These are phyloP conservation scores for Cyclotella sp. DNA, from an alignment of 108 stramenopile species.

Conservation along the genomic window DNA sequence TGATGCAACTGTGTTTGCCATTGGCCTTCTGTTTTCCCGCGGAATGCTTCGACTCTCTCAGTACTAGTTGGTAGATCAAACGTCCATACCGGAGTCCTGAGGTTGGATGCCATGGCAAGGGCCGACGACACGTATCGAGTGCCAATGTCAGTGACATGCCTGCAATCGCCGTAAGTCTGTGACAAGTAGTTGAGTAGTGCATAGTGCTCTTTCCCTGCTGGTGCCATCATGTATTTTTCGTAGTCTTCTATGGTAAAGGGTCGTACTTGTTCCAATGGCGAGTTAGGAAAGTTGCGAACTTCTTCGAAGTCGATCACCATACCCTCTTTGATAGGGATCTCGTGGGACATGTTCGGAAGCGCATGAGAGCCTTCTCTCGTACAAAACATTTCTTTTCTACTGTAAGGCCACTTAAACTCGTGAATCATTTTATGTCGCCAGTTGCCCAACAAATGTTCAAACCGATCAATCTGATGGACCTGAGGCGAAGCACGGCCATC, in stretches of 20 bases:
- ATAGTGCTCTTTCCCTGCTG: conserved; percentile 31
- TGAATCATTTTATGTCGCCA: conserved; percentile 28
- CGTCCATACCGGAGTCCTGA: conserved; percentile 29
- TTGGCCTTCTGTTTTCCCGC: conserved; percentile 20
- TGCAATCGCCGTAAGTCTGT: conserved; percentile 24
- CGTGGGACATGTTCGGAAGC: not conserved
- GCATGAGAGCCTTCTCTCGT: not conserved
- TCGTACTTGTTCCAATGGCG: conserved; percentile 13
- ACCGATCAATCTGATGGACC: conserved; percentile 44
- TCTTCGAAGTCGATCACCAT: conserved; percentile 24
- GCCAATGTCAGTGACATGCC: conserved; percentile 33
- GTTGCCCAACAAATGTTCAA: conserved; percentile 11
- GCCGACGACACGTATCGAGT: conserved; percentile 28
- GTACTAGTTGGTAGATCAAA: conserved; percentile 29
- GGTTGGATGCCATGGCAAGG: conserved; percentile 21
- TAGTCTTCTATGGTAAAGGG: conserved; percentile 22
- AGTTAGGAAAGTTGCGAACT: conserved; percentile 10
- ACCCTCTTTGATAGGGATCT: conserved; percentile 9
- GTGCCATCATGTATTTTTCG: conserved; percentile 12
- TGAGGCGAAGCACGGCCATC: conserved; percentile 36
- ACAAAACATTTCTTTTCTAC: not conserved
- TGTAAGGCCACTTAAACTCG: conserved; percentile 26
- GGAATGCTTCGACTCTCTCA: conserved; percentile 18
- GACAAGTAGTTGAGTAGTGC: conserved; percentile 19
- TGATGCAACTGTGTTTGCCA: conserved; percentile 3